Percentiles rank a stretch among this genome's conserved stretches.
Conservation (phyloP, 371 early-diverging fungal species). For the Circinella umbellata region DNA sequence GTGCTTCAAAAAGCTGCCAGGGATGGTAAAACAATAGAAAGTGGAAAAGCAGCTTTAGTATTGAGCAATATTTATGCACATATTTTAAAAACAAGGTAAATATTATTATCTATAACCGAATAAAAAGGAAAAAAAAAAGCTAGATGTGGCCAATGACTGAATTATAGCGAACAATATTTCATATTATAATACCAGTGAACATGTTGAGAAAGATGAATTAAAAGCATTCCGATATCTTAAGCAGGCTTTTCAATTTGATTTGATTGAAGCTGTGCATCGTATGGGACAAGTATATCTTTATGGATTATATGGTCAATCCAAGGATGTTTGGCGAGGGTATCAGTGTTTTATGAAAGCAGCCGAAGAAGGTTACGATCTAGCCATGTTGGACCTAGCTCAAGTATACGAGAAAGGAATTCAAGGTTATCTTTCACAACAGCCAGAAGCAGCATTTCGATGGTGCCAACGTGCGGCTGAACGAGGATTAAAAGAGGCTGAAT, state of each 20-base stretch:
- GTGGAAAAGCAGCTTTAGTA: conserved; percentile 45
- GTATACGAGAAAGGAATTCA: conserved; percentile 38
- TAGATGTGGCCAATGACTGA: too few relatives aligned
- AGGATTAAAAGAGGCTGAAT: conserved; percentile 41
- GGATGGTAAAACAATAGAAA: conserved; percentile 17
- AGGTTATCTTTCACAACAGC: conserved; percentile 25
- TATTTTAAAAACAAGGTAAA: conserved; percentile 35
- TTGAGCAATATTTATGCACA: conserved; percentile 41
- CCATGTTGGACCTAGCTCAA: conserved; percentile 43
- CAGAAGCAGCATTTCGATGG: conserved; percentile 42
- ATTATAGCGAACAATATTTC: not conserved
- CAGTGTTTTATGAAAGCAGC: conserved; percentile 43
- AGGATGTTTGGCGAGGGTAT: conserved; percentile 30
- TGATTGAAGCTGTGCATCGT: conserved; percentile 29
- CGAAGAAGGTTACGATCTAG: conserved; percentile 31
- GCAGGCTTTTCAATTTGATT: conserved; percentile 33
- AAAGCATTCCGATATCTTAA: conserved; percentile 33
- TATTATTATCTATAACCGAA: not conserved
- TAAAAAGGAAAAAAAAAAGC: not conserved
- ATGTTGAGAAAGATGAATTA: conserved; percentile 14
- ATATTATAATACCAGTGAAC: conserved; percentile 3
- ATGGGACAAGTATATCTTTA: conserved; percentile 34
- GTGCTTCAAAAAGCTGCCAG: conserved; percentile 44
- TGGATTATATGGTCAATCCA: conserved; percentile 19
- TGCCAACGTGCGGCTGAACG: conserved; percentile 41